A percentile compares a stretch with the other conserved stretches of the same genome.
phyloP scores from a whole-genome alignment of 2,329 filamentous ascomycete species.

The Aspergillus proliferans region DNA sequence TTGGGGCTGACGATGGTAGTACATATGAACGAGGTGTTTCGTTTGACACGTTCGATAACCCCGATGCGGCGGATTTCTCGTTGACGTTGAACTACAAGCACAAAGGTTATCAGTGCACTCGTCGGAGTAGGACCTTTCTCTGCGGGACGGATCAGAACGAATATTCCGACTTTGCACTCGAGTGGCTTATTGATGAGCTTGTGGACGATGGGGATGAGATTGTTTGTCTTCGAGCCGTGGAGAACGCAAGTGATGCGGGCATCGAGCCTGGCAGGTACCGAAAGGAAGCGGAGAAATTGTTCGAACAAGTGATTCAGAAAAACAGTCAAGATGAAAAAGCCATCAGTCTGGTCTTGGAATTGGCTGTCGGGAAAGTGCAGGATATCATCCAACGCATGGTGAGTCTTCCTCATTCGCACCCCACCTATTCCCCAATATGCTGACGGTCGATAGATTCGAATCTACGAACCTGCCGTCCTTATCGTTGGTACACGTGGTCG shows the following conservation, averaged over 20 bases:
- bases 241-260: slow-evolving; percentile 60
- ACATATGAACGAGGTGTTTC: slow-evolving; percentile 63
- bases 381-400: slow-evolving; percentile 88
- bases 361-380: slow-evolving; percentile 82
- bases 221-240: slow-evolving; percentile 80
- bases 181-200: slow-evolving; percentile 86
- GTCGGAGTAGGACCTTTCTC: slow-evolving; percentile 79
- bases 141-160: slow-evolving; percentile 86
- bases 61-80: slow-evolving; percentile 63
- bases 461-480: slow-evolving; percentile 85
- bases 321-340: slow-evolving; percentile 72
- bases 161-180: slow-evolving; percentile 85
- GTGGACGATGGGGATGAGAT: slow-evolving; percentile 93
- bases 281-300: slow-evolving; percentile 65
- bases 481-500: slow-evolving; percentile 84
- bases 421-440: neutral
- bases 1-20: slow-evolving; percentile 27
- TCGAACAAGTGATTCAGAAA: slow-evolving; percentile 70
- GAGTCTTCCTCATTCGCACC: slow-evolving; percentile 23
- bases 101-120: slow-evolving; percentile 73
- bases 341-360: slow-evolving; percentile 78
- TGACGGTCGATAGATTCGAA: slow-evolving; percentile 60
- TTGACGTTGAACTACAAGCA: slow-evolving; percentile 82
- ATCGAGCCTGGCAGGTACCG: slow-evolving; percentile 66
- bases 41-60: slow-evolving; percentile 67